Base-by-base conservation (phyloP, 1,284 basidiomycete genomes). In the Bjerkandera adusta region DNA sequence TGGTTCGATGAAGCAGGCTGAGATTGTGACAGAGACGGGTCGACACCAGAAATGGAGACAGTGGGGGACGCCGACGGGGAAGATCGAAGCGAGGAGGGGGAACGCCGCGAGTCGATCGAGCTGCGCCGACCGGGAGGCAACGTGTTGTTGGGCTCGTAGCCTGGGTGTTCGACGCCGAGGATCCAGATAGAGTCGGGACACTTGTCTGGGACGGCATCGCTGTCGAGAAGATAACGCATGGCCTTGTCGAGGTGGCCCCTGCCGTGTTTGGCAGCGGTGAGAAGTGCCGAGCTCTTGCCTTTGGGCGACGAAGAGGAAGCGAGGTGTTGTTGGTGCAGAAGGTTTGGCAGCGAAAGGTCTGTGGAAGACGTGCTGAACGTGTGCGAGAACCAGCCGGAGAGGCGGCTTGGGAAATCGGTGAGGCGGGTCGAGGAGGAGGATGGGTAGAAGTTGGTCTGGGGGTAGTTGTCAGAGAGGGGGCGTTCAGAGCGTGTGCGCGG, bases 141-240 rank as follows among this genome's bases (percentile, higher is more conserved):
- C 54, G 70, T 43, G 20, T 67, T 55, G 50, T 58, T 60, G 26
- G 65, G 68, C 2, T 87, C 85, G 57, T 82, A 88, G 3, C 84
- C 85, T 7, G 79, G 78, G 60, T 93, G 90, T 51, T 78, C 76
- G 5, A 91, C 81, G 24, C 91, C 91, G 36, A 94, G 74, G 5
- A 94, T 67, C 89, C 89, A 93, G 35, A 94, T 93, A 0, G 84
- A 77, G 22, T 92, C 88, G 0, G 76, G 61, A 47, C 81, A 91
- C 55, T 79, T 84, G 66, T 94, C 91, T 1, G 89, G 89, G 3
- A 76, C 80, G 11, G 85, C 78, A 65, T 95, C 92, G 55, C 79
- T 82, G 68, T 95, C 92, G 49, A 92, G 73, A 5, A 95, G 69
- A 66, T 91, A 89, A 21, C 91, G 76, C 71, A 92, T 80, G 3